These are phyloP conservation scores for Coniochaeta sp. DNA, from an alignment of 2,329 filamentous ascomycete genomes.

Conservation along the genomic window DNA sequence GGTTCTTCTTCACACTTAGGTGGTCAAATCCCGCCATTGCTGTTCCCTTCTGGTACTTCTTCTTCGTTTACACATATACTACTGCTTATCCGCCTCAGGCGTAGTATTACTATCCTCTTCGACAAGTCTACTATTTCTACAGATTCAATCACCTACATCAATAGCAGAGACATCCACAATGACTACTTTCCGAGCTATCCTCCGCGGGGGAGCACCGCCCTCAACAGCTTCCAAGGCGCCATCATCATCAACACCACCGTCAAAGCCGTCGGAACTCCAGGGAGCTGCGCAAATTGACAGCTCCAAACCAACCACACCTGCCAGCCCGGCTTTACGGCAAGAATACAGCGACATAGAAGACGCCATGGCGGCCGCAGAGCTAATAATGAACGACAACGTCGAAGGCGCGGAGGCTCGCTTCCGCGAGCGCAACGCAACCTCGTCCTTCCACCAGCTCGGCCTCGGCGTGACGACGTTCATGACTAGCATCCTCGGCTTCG, in stretches of 20 bases:
- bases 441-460: conserved; percentile 84
- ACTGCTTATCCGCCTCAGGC: no score
- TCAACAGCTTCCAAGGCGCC: neutral
- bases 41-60: no score
- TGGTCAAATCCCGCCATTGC: no score
- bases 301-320: conserved; percentile 6
- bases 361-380: conserved; percentile 56
- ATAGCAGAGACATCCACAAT: neutral
- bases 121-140: no score
- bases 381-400: conserved; percentile 87
- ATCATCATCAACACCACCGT: neutral
- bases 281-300: conserved; percentile 6
- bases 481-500: conserved; percentile 79
- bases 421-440: conserved; percentile 63
- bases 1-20: no score
- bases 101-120: no score
- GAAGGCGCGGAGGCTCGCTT: conserved; percentile 73
- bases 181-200: neutral
- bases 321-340: conserved; percentile 15
- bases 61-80: no score
- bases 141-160: neutral
- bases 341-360: conserved; percentile 50
- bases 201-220: neutral
- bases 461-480: conserved; percentile 78
- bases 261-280: neutral